A percentile compares a stretch with the other conserved stretches of the same genome.
phyloP scores from a whole-genome alignment of 164 flowering plant genomes.

The Stephania cephalantha region DNA sequence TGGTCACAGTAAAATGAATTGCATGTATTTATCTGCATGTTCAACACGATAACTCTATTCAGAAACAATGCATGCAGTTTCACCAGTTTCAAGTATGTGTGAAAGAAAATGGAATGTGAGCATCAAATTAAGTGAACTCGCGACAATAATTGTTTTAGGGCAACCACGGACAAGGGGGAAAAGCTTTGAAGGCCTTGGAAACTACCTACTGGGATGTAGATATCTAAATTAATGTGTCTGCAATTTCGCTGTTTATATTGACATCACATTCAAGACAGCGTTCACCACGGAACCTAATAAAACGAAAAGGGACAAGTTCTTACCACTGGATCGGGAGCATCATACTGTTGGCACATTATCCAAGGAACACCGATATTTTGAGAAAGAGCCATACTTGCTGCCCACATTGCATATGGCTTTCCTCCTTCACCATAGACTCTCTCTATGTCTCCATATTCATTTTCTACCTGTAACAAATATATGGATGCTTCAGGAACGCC shows the following conservation, averaged over 20 bases:
- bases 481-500: background rate
- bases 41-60: conserved; percentile 1
- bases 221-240: background rate
- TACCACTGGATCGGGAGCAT: conserved; percentile 93
- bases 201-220: background rate
- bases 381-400: conserved; percentile 90
- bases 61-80: background rate
- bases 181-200: background rate
- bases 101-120: background rate
- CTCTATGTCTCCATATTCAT: conserved; percentile 87
- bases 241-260: background rate
- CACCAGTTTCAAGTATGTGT: background rate
- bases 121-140: background rate
- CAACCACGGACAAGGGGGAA: background rate
- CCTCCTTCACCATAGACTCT: conserved; percentile 73
- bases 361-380: conserved; percentile 95
- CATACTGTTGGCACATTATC: conserved; percentile 97
- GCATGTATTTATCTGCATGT: conserved; percentile 89
- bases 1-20: conserved; percentile 92
- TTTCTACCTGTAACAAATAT: conserved; percentile 66
- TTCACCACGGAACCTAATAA: background rate
- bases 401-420: conserved; percentile 87
- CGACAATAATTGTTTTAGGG: background rate
- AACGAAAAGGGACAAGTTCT: conserved; percentile 14
- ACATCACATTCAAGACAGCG: background rate